Percentiles rank a stretch among this genome's conserved stretches.
These are phyloP conservation scores for Porphyra umbilicalis DNA, from an alignment of 31 red algal species.

Conservation along the genomic window DNA sequence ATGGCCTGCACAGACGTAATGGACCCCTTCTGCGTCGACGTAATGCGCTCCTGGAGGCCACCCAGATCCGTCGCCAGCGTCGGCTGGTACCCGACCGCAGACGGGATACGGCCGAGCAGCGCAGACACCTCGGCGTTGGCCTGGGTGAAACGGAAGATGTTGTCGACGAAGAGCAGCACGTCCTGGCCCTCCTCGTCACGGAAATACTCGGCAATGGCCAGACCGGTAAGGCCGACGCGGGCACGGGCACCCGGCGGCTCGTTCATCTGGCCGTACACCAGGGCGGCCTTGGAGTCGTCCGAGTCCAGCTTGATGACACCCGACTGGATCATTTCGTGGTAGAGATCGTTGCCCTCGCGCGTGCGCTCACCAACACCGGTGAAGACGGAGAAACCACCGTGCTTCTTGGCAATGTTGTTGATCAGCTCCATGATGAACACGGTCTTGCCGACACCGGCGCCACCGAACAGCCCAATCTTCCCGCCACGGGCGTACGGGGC, in stretches of 20 bases:
- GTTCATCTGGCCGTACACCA: conserved; percentile 99
- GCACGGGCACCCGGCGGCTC: conserved; percentile 99
- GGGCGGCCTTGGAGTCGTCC: conserved; percentile 90
- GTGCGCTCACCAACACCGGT: conserved; percentile 99
- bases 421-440: conserved; percentile 99
- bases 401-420: conserved; percentile 97
- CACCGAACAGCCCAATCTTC: conserved; percentile 99
- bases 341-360: conserved; percentile 99
- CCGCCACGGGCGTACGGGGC: conserved; percentile 96
- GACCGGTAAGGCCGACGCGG: conserved; percentile 92
- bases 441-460: conserved; percentile 99
- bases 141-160: conserved; percentile 99
- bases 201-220: conserved; percentile 99
- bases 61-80: conserved; percentile 98
- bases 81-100: conserved; percentile 99
- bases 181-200: conserved; percentile 99
- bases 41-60: conserved; percentile 98
- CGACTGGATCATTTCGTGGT: conserved; percentile 95
- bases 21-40: conserved; percentile 85
- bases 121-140: conserved; percentile 98
- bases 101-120: conserved; percentile 99
- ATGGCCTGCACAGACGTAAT: conserved; percentile 99
- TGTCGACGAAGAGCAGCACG: conserved; percentile 99
- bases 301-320: conserved; percentile 94
- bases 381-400: conserved; percentile 99